phyloP scores from a whole-genome alignment of 768 basidiomycete species.

The Termitomyces sp. region DNA sequence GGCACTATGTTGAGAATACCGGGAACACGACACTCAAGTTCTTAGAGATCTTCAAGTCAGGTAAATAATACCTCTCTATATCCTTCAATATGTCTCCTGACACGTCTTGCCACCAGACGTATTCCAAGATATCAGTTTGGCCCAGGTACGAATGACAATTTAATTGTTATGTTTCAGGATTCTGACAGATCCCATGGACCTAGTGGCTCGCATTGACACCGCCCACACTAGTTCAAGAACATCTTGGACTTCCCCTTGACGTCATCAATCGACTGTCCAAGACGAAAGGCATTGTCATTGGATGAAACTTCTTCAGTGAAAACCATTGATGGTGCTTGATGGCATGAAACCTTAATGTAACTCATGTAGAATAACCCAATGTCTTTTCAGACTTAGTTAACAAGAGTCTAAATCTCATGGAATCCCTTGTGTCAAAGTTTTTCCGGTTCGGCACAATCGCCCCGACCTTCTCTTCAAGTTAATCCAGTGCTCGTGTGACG shows the following conservation, averaged over 20 bases:
- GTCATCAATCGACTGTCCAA: slow-evolving; percentile 30
- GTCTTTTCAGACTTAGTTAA: too few species aligned
- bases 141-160: slow-evolving; percentile 30
- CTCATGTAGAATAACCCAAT: background rate
- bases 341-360: too few species aligned
- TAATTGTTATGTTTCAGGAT: background rate
- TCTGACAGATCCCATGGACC: background rate
- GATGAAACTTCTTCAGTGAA: slow-evolving; percentile 3
- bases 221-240: slow-evolving; percentile 14
- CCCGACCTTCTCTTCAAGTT: background rate
- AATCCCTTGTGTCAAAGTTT: background rate
- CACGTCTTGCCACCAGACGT: slow-evolving; percentile 12
- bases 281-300: slow-evolving; percentile 34
- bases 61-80: slow-evolving; percentile 13
- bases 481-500: background rate
- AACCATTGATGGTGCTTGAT: background rate
- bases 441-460: background rate
- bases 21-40: slow-evolving; percentile 44
- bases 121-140: slow-evolving; percentile 37
- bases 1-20: slow-evolving; percentile 52
- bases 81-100: background rate
- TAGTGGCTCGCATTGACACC: slow-evolving; percentile 22
- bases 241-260: slow-evolving; percentile 9
- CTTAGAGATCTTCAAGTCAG: slow-evolving; percentile 44
- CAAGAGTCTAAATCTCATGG: background rate